Conservation (phyloP, 2,329 filamentous ascomycete genomes). For the Lachnellula arida region DNA sequence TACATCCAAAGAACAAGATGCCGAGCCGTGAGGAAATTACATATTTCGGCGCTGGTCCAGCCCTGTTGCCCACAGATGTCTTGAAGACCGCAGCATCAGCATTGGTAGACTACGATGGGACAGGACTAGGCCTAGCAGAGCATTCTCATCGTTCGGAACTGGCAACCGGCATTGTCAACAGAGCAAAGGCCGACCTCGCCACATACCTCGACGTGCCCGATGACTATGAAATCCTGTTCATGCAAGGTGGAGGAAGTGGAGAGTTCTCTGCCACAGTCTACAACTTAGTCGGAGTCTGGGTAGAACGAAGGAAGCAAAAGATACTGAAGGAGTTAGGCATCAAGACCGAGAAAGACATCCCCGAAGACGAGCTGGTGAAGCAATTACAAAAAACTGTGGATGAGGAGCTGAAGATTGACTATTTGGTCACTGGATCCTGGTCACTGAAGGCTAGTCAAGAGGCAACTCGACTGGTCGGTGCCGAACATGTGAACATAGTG, state of each 20-base stretch:
- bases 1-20: constrained; percentile 42
- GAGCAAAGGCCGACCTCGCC: constrained; percentile 69
- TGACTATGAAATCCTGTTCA: constrained; percentile 83
- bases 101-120: constrained; percentile 75
- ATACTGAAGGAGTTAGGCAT: constrained; percentile 52
- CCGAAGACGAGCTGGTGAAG: constrained; percentile 52
- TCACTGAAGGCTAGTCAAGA: constrained; percentile 86
- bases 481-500: constrained; percentile 75
- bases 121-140: constrained; percentile 81
- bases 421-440: constrained; percentile 85
- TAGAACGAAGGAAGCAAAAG: constrained; percentile 60
- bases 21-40: constrained; percentile 68
- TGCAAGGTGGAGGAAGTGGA: constrained; percentile 81
- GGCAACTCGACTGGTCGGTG: constrained; percentile 69
- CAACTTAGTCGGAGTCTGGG: constrained; percentile 81
- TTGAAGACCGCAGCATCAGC: constrained; percentile 72
- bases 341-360: constrained; percentile 41
- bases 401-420: constrained; percentile 75
- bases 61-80: constrained; percentile 76
- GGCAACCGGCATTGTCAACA: constrained; percentile 72
- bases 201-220: constrained; percentile 75
- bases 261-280: constrained; percentile 81
- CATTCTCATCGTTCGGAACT: constrained; percentile 82
- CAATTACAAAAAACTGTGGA: constrained; percentile 60
- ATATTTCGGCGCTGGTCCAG: constrained; percentile 89